Evolutionary conservation across 805 yeast species (phyloP).

Genomic region (Wickerhamiella qilinensis): DNA sequence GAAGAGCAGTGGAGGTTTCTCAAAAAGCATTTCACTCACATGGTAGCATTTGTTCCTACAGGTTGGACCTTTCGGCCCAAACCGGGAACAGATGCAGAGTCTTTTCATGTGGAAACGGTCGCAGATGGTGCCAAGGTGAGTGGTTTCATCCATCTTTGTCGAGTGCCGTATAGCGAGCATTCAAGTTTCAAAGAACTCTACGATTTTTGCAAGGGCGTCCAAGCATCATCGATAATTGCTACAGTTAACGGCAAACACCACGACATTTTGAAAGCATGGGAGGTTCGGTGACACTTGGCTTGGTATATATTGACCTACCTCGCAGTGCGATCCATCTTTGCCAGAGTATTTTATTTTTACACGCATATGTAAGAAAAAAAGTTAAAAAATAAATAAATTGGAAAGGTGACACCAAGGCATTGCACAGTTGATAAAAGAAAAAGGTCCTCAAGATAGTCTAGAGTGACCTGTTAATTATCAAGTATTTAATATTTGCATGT

Average conservation of each 20-base stretch:
- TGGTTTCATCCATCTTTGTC: slow-evolving; percentile 31
- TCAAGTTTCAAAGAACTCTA: slow-evolving; percentile 73
- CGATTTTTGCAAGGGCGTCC: slow-evolving; percentile 39
- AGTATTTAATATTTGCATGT: too few species aligned
- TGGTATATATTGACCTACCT: too few species aligned
- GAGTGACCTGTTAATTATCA: too few species aligned
- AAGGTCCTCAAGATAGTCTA: too few species aligned
- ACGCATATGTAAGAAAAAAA: too few species aligned
- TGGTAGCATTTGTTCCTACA: slow-evolving; percentile 71
- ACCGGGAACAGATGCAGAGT: not conserved
- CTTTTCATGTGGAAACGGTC: not conserved
- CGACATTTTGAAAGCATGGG: not conserved
- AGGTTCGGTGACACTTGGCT: not conserved
- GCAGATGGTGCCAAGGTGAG: slow-evolving; percentile 14
- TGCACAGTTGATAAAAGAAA: too few species aligned
- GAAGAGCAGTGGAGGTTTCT: slow-evolving; percentile 34
- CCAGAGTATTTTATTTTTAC: too few species aligned
- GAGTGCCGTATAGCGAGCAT: slow-evolving; percentile 87
- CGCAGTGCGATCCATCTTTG: too few species aligned
- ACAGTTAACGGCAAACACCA: slow-evolving; percentile 25
- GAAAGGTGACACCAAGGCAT: too few species aligned
- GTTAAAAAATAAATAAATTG: too few species aligned
- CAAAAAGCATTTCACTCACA: slow-evolving; percentile 33
- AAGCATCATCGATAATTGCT: slow-evolving; percentile 45
- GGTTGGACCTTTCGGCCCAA: slow-evolving; percentile 60